Evolutionary conservation across 176 grass and related monocot genomes (phyloP), one percentile per base, ranked within the genome.

Genomic region (Cymbopogon citratus): DNA sequence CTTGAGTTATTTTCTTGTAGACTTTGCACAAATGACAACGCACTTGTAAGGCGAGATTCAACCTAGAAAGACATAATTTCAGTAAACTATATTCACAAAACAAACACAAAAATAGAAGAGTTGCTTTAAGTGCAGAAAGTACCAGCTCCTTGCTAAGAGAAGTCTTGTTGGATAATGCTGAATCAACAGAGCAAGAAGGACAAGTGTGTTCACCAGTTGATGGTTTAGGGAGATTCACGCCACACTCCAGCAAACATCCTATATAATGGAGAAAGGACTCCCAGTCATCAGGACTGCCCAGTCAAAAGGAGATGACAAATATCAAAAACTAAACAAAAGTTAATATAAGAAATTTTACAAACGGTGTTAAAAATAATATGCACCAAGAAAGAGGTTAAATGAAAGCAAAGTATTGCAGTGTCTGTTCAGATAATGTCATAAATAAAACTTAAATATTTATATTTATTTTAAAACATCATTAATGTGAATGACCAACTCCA

Each of bases 231-330:
- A 94, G 88, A 74, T 88, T 82, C 6, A 93, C 54, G 62, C 85
- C 91, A 82, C 90, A 77, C 89, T 95, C 96, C 85, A 95, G 80
- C 81, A 99, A 86, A 93, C 90, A 99, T 89, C 87, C 85, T 88
- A 99, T 89, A 91, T 99, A 99, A 88, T 90, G 87, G 79, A 93
- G 87, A 87, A 99, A 99, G 76, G 89, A 91, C 80, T 95, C 93
- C 93, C 91, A 99, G 86, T 99, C 96, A 91, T 99, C 96, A 91
- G 93, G 93, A 88, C 96, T 99, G 89, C 66, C 75, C 63, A 95
- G 71, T 80, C 76, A 97, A 91, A 87, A 85, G 51, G 61, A 63
- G 46, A 84, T 69, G 51, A 72, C 80, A 83, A 89, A 43, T 29
- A 88, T 88, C 84, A 94, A 91, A 79, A 75, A 38, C 73, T 67